A percentile compares a stretch with the other conserved stretches of the same genome.
Evolutionary conservation across 2,329 filamentous ascomycete genomes (phyloP).

Genomic region (Fusarium tjaetaba): DNA sequence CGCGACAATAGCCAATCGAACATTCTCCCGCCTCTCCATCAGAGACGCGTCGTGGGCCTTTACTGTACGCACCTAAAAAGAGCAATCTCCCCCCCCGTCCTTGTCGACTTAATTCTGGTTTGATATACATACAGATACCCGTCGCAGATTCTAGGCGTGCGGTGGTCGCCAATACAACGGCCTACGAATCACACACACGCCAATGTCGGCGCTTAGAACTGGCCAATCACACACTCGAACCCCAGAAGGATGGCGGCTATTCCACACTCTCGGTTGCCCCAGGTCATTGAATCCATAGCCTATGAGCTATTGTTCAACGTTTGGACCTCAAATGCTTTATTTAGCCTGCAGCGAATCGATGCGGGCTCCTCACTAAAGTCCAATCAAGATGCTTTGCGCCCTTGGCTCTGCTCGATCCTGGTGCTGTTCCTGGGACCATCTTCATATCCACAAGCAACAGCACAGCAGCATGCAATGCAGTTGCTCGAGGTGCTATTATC

Average conservation of each 20-base stretch:
- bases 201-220: conserved; percentile 42
- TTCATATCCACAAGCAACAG: conserved; percentile 23
- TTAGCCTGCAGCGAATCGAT: conserved; percentile 41
- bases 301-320: conserved; percentile 37
- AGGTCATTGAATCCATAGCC: conserved; percentile 40
- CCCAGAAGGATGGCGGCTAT: conserved; percentile 51
- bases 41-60: conserved; percentile 13
- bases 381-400: conserved; percentile 40
- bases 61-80: background rate
- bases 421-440: conserved; percentile 19
- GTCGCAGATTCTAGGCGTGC: conserved; percentile 34
- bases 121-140: background rate
- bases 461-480: conserved; percentile 20
- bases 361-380: conserved; percentile 23
- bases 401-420: conserved; percentile 29
- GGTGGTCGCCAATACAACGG: conserved; percentile 39
- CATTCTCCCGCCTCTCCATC: conserved; percentile 12
- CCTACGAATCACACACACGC: conserved; percentile 42
- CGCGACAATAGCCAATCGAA: conserved; percentile 27
- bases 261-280: conserved; percentile 45
- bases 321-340: conserved; percentile 39
- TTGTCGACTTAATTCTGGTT: conserved; percentile 17
- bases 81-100: conserved; percentile 36
- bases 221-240: conserved; percentile 44
- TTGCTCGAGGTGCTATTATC: conserved; percentile 23